These are phyloP conservation scores for Sclerotinia trifoliorum DNA, from an alignment of 2,329 filamentous ascomycete genomes.

Conservation along the genomic window DNA sequence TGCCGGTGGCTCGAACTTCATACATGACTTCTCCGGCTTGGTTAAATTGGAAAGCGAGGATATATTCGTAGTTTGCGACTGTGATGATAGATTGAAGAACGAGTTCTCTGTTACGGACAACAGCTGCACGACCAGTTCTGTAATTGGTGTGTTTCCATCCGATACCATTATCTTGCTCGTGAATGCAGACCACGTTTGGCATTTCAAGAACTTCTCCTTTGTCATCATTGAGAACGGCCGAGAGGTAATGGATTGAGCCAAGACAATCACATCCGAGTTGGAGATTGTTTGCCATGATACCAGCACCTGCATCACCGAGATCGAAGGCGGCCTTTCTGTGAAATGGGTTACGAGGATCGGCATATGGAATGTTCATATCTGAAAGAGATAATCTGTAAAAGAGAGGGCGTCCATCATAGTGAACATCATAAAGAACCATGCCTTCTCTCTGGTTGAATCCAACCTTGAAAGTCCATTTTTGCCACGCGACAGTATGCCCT, in stretches of 20 bases:
- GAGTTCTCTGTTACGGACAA: constrained; percentile 62
- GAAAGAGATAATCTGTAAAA: constrained; percentile 66
- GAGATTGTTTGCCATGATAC: constrained; percentile 67
- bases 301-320: constrained; percentile 64
- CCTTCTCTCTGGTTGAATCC: constrained; percentile 64
- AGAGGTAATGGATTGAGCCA: constrained; percentile 67
- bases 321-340: constrained; percentile 71
- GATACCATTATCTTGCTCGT: constrained; percentile 67
- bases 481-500: constrained; percentile 59
- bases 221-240: constrained; percentile 56
- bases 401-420: constrained; percentile 60
- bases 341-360: constrained; percentile 64
- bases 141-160: constrained; percentile 72
- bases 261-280: constrained; percentile 70
- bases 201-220: constrained; percentile 58
- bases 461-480: constrained; percentile 63
- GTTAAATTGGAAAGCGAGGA: constrained; percentile 70
- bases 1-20: constrained; percentile 67
- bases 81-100: constrained; percentile 70
- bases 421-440: constrained; percentile 65
- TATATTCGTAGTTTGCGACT: constrained; percentile 72
- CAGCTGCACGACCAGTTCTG: constrained; percentile 60
- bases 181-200: constrained; percentile 68
- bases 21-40: constrained; percentile 66
- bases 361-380: constrained; percentile 61